phyloP scores from a whole-genome alignment of 441 rosid species.

The Bocquillonia castaneifolia region DNA sequence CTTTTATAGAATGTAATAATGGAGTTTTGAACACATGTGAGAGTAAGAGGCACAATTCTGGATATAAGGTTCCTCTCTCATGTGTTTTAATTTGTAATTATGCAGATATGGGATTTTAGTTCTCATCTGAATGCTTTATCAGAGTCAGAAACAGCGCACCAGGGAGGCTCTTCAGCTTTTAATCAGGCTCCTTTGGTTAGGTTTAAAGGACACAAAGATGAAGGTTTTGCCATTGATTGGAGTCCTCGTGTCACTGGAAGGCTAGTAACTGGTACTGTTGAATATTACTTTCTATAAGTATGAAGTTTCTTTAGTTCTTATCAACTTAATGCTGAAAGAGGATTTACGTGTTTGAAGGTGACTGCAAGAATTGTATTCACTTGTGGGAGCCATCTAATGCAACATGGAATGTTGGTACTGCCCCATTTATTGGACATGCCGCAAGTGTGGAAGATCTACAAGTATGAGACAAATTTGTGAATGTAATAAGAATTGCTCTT shows the following conservation, averaged over 20 bases:
- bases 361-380: constrained; percentile 73
- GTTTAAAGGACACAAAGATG: constrained; percentile 85
- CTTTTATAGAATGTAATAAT: background rate
- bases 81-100: background rate
- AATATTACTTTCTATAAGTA: background rate
- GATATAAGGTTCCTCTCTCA: background rate
- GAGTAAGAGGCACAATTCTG: background rate
- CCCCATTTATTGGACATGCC: constrained; percentile 68
- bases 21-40: background rate
- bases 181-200: constrained; percentile 70
- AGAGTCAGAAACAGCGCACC: constrained; percentile 54
- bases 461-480: constrained; percentile 28
- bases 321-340: constrained; percentile 15
- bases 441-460: constrained; percentile 93
- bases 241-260: constrained; percentile 77
- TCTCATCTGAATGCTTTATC: constrained; percentile 76
- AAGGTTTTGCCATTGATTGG: constrained; percentile 95
- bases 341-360: constrained; percentile 43
- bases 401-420: constrained; percentile 70
- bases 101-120: constrained; percentile 84
- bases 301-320: background rate
- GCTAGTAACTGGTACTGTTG: constrained; percentile 65
- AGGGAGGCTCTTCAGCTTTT: constrained; percentile 52
- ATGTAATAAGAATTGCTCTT: constrained; percentile 12
- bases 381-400: constrained; percentile 87